A percentile compares a stretch with the other conserved stretches of the same genome.
Evolutionary conservation across 805 yeast genomes (phyloP).

Genomic region (Barnettozyma sucrosica): DNA sequence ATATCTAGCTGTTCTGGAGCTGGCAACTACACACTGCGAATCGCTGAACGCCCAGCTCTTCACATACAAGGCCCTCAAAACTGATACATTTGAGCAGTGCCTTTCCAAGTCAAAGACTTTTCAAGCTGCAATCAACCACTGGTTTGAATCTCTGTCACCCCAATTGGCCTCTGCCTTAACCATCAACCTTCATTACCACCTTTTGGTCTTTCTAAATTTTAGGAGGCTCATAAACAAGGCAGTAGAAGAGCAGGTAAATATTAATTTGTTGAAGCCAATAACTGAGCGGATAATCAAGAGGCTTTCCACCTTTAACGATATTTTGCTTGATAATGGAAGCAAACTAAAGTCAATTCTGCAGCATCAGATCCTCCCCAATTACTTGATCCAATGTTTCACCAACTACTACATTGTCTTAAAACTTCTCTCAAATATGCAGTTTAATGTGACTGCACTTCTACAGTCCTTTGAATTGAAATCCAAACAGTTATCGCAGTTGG

Average conservation of each 20-base stretch:
- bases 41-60: not conserved
- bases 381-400: slow-evolving; percentile 6
- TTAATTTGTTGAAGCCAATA: not conserved
- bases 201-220: slow-evolving; percentile 4
- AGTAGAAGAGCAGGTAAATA: not conserved
- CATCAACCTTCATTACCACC: slow-evolving; percentile 6
- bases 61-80: not conserved
- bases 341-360: slow-evolving; percentile 5
- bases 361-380: slow-evolving; percentile 8
- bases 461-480: slow-evolving; percentile 7
- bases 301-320: slow-evolving; percentile 4
- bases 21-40: not conserved
- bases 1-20: slow-evolving; percentile 7
- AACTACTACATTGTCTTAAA: slow-evolving; percentile 7
- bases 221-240: slow-evolving; percentile 7
- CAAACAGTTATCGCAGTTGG: not conserved
- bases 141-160: slow-evolving; percentile 3
- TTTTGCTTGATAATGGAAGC: not conserved
- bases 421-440: slow-evolving; percentile 1
- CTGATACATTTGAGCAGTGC: not conserved
- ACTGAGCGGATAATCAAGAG: not conserved
- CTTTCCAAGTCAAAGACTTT: not conserved
- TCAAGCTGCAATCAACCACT: not conserved
- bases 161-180: slow-evolving; percentile 3
- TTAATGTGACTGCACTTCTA: slow-evolving; percentile 7